Conservation (phyloP, 371 early-diverging fungal genomes). For the Mortierella sp. region DNA sequence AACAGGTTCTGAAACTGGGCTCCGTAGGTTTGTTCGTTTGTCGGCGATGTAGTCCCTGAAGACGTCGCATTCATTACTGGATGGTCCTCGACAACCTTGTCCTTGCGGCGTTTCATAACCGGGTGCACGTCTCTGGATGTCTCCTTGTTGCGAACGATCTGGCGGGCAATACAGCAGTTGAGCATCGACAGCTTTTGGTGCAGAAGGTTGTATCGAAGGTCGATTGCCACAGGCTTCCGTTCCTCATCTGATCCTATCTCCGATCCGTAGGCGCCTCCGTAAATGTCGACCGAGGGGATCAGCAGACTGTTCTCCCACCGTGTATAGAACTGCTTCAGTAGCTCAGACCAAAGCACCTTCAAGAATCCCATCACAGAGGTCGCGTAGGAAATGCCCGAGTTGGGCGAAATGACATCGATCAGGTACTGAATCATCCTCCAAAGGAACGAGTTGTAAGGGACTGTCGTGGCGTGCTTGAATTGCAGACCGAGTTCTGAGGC, state of each 20-base stretch:
- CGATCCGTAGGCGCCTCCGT: conserved; percentile 45
- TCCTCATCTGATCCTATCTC: conserved; percentile 11
- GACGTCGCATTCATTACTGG: not conserved
- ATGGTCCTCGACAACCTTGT: not conserved
- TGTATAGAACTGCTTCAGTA: conserved; percentile 71
- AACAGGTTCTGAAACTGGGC: conserved; percentile 42
- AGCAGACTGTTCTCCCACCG: conserved; percentile 76
- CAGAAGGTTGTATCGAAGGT: conserved; percentile 78
- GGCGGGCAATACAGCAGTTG: conserved; percentile 84
- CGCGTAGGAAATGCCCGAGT: conserved; percentile 51
- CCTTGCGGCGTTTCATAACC: conserved; percentile 15
- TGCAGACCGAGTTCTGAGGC: conserved; percentile 61
- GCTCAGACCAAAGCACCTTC: conserved; percentile 76
- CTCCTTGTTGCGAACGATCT: conserved; percentile 51
- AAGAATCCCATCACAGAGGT: conserved; percentile 72
- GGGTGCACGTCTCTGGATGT: conserved; percentile 23
- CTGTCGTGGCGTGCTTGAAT: conserved; percentile 66
- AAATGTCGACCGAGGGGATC: conserved; percentile 63
- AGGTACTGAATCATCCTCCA: conserved; percentile 77
- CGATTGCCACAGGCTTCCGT: conserved; percentile 68
- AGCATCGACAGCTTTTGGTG: conserved; percentile 94
- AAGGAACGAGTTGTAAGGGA: conserved; percentile 77
- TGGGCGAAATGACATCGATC: conserved; percentile 67
- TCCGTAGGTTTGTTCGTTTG: conserved; percentile 20
- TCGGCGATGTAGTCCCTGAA: not conserved